Base-by-base conservation (phyloP, 2,329 filamentous ascomycete species). In the Blastomyces parvus region DNA sequence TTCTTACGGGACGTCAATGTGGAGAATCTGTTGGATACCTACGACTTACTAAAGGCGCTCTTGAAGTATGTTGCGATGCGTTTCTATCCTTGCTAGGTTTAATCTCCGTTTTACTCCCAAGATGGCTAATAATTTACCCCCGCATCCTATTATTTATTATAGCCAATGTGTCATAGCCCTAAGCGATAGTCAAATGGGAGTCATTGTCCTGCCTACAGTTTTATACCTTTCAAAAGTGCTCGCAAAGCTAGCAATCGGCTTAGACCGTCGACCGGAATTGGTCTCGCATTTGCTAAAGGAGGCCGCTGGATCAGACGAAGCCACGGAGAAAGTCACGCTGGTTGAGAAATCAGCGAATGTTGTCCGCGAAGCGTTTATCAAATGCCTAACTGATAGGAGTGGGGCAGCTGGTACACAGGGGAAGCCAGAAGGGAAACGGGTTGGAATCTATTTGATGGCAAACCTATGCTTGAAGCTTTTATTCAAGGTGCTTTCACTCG, bases 401-500 rank as follows among this genome's bases (percentile, higher is more conserved):
- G 86, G 86, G 22, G 85, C 83, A 33, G 81, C 85, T 14, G 79
- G 79, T 17, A 80, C 81, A 0, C 75, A 83, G 33, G 86, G 85
- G 25, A 84, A 81, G 64, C 90, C 91, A 0, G 88, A 92, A 69
- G 91, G 91, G 62, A 95, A 92, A 73, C 91, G 93, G 71, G 79
- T 88, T 13, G 92, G 90, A 53, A 91, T 97, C 66, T 97, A 97
- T 77, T 86, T 90, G 64, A 91, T 96, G 76, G 92, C 91, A 64
- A 97, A 97, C 72, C 83, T 96, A 30, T 94, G 91, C 46, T 79
- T 97, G 59, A 93, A 92, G 74, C 84, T 97, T 2, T 82, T 97
- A 8, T 95, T 96, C 71, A 89, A 91, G 68, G 87, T 88, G 79
- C 13, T 27, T 46, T 13, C 22, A 33, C 30, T 62, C 42, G 22